Percentiles rank a stretch among this genome's conserved stretches.
Conservation (phyloP, 2,329 filamentous ascomycete genomes). For the Aspergillus sp. region DNA sequence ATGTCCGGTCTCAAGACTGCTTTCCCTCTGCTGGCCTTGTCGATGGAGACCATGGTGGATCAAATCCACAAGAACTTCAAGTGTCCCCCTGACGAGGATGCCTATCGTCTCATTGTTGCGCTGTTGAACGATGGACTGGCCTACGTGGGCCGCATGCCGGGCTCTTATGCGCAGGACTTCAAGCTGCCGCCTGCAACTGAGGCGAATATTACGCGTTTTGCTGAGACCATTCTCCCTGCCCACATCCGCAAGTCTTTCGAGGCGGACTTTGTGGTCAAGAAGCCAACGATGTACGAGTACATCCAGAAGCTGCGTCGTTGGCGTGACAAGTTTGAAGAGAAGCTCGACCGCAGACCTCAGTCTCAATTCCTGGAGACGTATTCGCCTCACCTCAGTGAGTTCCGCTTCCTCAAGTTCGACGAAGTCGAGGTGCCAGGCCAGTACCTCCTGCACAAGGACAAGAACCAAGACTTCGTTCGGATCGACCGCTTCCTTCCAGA, state of each 20-base stretch:
- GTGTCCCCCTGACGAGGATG: conserved; percentile 96
- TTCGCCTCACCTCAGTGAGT: conserved; percentile 91
- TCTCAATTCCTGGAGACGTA: conserved; percentile 78
- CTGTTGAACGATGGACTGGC: conserved; percentile 92
- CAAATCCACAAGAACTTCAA: conserved; percentile 99
- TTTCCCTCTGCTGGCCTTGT: conserved; percentile 90
- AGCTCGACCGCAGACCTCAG: conserved; percentile 79
- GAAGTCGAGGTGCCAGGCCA: conserved; percentile 98
- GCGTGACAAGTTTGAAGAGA: conserved; percentile 98
- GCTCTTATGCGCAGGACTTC: conserved; percentile 83
- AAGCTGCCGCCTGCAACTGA: conserved; percentile 90
- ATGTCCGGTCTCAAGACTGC: conserved; percentile 95
- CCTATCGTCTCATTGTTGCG: conserved; percentile 95
- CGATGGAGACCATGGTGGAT: conserved; percentile 99
- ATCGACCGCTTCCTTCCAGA: conserved; percentile 96
- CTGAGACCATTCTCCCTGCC: conserved; percentile 88
- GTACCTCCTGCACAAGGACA: conserved; percentile 95
- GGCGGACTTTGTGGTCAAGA: conserved; percentile 91
- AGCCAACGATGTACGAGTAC: conserved; percentile 97
- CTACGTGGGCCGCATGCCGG: conserved; percentile 85
- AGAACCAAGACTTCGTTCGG: conserved; percentile 97
- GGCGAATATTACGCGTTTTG: conserved; percentile 93
- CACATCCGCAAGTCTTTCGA: conserved; percentile 98
- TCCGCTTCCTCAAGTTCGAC: conserved; percentile 96
- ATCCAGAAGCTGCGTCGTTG: conserved; percentile 94